Evolutionary conservation across 305 asterid species (phyloP).

Genomic region (Coffea humblotiana): DNA sequence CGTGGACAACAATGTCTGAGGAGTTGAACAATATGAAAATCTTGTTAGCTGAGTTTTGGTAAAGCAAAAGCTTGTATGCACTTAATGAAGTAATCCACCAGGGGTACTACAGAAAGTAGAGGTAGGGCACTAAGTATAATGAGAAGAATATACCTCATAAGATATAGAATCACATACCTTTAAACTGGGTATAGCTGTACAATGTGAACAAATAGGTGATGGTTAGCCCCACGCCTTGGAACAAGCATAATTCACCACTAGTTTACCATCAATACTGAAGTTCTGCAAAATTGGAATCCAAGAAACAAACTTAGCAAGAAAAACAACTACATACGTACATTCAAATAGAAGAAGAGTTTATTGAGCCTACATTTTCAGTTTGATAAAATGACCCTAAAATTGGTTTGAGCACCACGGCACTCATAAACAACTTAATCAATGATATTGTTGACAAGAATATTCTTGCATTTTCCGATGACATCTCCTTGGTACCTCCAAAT

Average conservation of each 20-base stretch:
- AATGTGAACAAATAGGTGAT: background rate
- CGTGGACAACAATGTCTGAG: too few species aligned
- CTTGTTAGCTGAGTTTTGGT: background rate
- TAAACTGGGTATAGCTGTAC: background rate
- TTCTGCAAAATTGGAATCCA: constrained; percentile 47
- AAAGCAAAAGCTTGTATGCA: background rate
- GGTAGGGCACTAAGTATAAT: background rate
- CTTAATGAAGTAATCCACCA: background rate
- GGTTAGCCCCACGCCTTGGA: constrained; percentile 85
- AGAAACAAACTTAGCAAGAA: background rate
- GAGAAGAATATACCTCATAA: too few species aligned
- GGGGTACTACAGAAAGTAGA: background rate
- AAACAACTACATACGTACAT: background rate
- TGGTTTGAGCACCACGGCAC: background rate
- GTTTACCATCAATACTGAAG: constrained; percentile 82
- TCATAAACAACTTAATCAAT: background rate
- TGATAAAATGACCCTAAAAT: background rate
- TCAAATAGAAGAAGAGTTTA: background rate
- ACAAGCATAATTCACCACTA: constrained; percentile 84
- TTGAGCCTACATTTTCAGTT: background rate
- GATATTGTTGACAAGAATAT: background rate
- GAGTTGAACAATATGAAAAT: background rate
- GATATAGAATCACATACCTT: background rate
- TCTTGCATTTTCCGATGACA: background rate
- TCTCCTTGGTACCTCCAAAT: background rate